Evolutionary conservation across 768 basidiomycete genomes (phyloP).

Genomic region (Vishniacozyma victoriae): DNA sequence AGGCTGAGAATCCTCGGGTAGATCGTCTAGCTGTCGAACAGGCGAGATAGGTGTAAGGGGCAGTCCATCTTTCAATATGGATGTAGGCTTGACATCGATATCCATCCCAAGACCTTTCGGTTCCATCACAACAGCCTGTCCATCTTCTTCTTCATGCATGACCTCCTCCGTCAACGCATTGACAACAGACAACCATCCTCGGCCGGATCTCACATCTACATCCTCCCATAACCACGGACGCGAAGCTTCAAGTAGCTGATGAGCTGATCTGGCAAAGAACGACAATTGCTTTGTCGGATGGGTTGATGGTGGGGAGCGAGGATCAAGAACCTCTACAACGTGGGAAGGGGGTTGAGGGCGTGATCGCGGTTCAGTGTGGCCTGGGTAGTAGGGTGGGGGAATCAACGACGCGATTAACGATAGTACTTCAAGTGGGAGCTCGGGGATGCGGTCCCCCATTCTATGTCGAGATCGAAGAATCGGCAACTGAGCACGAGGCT

Average conservation of each 20-base stretch:
- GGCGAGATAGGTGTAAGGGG: too few relatives aligned
- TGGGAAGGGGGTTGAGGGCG: constrained; percentile 4
- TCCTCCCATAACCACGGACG: constrained; percentile 45
- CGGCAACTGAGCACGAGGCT: too few relatives aligned
- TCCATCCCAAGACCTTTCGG: not conserved
- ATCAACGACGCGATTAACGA: constrained; percentile 31
- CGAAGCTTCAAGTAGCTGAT: constrained; percentile 26
- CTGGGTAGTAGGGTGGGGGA: constrained; percentile 28
- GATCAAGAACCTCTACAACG: constrained; percentile 22
- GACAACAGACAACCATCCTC: constrained; percentile 46
- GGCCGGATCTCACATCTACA: constrained; percentile 36
- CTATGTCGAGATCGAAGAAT: too few relatives aligned
- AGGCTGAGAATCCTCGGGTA: not conserved
- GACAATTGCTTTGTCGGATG: constrained; percentile 15
- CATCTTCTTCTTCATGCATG: constrained; percentile 4
- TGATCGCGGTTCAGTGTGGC: not conserved
- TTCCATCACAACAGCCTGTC: not conserved
- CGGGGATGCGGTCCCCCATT: too few relatives aligned
- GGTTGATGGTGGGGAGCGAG: constrained; percentile 12
- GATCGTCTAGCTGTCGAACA: too few relatives aligned
- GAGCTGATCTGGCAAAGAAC: constrained; percentile 11
- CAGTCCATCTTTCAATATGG: not conserved
- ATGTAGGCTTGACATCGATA: too few relatives aligned
- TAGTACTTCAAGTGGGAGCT: constrained; percentile 36
- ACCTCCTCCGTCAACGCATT: constrained; percentile 44